phyloP scores from a whole-genome alignment of 805 yeast species.

The Scheffersomyces ergatensis region DNA sequence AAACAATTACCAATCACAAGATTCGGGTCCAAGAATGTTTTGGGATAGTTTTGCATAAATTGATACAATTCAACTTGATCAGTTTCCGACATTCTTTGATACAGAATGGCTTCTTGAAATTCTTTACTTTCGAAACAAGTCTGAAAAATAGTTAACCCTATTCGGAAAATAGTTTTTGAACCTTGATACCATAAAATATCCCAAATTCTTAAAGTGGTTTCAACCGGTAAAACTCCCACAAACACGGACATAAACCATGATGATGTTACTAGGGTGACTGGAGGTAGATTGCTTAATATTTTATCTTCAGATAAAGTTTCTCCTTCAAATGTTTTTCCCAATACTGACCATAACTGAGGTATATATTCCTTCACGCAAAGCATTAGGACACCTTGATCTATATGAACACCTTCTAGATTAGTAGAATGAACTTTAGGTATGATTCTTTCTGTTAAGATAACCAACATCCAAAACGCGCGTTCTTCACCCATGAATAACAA shows the following conservation, averaged over 20 bases:
- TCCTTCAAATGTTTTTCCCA: slow-evolving; percentile 40
- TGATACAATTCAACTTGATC: slow-evolving; percentile 65
- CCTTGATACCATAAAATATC: slow-evolving; percentile 93
- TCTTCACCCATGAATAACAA: slow-evolving; percentile 88
- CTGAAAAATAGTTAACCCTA: slow-evolving; percentile 77
- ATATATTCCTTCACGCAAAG: slow-evolving; percentile 79
- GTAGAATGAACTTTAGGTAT: slow-evolving; percentile 91
- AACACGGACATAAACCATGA: slow-evolving; percentile 99
- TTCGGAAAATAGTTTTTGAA: slow-evolving; percentile 78
- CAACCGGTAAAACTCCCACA: slow-evolving; percentile 86
- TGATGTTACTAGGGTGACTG: slow-evolving; percentile 88
- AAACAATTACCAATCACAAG: slow-evolving; percentile 70
- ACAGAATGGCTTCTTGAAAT: slow-evolving; percentile 25
- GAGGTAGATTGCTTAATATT: slow-evolving; percentile 76
- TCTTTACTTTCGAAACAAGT: slow-evolving; percentile 62
- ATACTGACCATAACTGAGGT: slow-evolving; percentile 71
- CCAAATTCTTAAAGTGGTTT: slow-evolving; percentile 87
- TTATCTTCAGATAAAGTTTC: slow-evolving; percentile 41
- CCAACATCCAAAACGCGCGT: slow-evolving; percentile 92
- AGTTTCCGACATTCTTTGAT: slow-evolving; percentile 17
- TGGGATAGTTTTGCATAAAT: slow-evolving; percentile 80
- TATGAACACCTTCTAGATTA: slow-evolving; percentile 87
- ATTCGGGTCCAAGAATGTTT: slow-evolving; percentile 65
- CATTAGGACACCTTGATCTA: slow-evolving; percentile 93
- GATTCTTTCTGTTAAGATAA: slow-evolving; percentile 78